phyloP scores from a whole-genome alignment of 768 basidiomycete species.

The Pleurotus citrinopileatus region DNA sequence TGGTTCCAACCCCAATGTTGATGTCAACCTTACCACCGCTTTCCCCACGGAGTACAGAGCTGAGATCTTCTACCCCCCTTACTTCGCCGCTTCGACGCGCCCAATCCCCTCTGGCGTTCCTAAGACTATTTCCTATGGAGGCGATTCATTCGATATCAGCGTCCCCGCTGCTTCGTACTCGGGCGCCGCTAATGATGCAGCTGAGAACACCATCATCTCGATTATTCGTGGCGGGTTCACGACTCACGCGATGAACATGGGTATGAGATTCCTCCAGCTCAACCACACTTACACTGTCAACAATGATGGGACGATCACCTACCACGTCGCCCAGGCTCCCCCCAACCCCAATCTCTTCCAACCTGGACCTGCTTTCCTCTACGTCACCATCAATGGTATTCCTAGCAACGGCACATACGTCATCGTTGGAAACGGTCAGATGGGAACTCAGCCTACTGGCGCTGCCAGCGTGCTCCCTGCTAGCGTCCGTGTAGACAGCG shows the following conservation, averaged over 20 bases:
- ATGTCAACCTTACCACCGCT: slow-evolving; percentile 59
- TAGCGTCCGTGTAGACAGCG: slow-evolving; percentile 43
- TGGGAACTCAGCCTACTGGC: slow-evolving; percentile 66
- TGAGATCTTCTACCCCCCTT: slow-evolving; percentile 90
- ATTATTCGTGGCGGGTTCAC: slow-evolving; percentile 84
- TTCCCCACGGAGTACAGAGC: slow-evolving; percentile 80
- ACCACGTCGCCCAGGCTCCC: slow-evolving; percentile 81
- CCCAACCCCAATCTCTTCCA: slow-evolving; percentile 85
- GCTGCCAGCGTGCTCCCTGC: slow-evolving; percentile 44
- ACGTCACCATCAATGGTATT: slow-evolving; percentile 80
- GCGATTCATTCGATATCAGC: slow-evolving; percentile 71
- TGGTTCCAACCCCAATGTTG: slow-evolving; percentile 92
- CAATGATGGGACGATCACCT: slow-evolving; percentile 67
- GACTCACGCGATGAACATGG: slow-evolving; percentile 88
- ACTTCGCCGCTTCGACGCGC: slow-evolving; percentile 68
- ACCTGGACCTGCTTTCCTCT: slow-evolving; percentile 85
- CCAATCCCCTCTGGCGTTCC: slow-evolving; percentile 74
- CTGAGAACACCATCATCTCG: slow-evolving; percentile 71
- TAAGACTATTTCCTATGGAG: slow-evolving; percentile 79
- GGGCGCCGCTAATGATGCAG: slow-evolving; percentile 65
- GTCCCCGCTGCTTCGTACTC: slow-evolving; percentile 65
- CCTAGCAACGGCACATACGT: slow-evolving; percentile 78
- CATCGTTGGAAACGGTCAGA: slow-evolving; percentile 73
- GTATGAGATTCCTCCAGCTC: slow-evolving; percentile 77
- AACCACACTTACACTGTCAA: slow-evolving; percentile 85